These are phyloP conservation scores for Ophiobolus disseminans DNA, from an alignment of 2,329 filamentous ascomycete genomes.

Conservation along the genomic window DNA sequence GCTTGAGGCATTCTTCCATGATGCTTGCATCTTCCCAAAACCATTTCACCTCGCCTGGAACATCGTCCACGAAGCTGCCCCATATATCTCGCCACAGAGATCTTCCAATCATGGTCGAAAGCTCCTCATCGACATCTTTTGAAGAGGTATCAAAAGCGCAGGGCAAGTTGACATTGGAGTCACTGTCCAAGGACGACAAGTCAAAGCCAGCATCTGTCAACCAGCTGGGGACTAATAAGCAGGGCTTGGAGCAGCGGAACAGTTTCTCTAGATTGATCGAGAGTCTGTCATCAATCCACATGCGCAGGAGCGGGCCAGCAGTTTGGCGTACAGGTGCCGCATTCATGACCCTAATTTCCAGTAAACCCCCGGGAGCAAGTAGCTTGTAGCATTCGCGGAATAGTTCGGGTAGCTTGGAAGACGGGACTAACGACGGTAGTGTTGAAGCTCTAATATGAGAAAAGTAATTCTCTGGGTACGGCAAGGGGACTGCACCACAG, in stretches of 20 bases:
- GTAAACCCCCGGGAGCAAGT: conserved; percentile 61
- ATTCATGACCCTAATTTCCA: conserved; percentile 69
- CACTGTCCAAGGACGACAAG: conserved; percentile 26
- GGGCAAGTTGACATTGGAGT: conserved; percentile 36
- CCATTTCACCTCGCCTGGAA: conserved; percentile 39
- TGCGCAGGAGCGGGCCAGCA: conserved; percentile 63
- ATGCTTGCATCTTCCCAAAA: conserved; percentile 51
- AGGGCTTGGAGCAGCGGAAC: conserved; percentile 67
- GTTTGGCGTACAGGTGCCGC: conserved; percentile 64
- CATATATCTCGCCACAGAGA: conserved; percentile 49
- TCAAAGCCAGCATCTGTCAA: conserved; percentile 62
- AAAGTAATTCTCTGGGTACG: conserved; percentile 48
- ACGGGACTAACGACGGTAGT: conserved; percentile 64
- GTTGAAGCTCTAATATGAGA: conserved; percentile 54
- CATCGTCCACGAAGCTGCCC: conserved; percentile 45
- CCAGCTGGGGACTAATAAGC: conserved; percentile 65
- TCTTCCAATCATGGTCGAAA: conserved; percentile 43
- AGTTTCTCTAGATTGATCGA: conserved; percentile 65
- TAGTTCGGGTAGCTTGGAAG: conserved; percentile 63
- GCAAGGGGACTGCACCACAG: conserved; percentile 57
- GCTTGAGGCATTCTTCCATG: conserved; percentile 44
- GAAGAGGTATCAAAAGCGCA: conserved; percentile 33
- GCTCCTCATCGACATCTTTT: conserved; percentile 37
- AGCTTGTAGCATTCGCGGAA: conserved; percentile 65
- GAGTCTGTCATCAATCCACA: conserved; percentile 69